Conservation (phyloP, 192 early-diverging fungal species). For the Linnemannia schmuckeri region DNA sequence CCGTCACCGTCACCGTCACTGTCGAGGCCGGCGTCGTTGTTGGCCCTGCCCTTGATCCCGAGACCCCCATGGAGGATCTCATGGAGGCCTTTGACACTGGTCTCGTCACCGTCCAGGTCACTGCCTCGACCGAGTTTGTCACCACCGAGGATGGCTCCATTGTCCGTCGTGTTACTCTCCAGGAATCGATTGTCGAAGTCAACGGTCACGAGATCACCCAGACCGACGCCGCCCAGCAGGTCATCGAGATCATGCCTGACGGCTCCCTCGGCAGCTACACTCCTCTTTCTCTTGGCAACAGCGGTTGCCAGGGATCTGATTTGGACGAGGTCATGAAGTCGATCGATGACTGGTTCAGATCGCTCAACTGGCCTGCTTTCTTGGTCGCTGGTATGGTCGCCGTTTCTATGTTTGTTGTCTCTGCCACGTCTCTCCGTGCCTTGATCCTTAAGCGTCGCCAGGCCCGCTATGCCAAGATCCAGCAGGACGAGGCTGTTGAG, state of each 20-base stretch:
- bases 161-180: slow-evolving; percentile 64
- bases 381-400: slow-evolving; percentile 25
- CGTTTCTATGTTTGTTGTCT: slow-evolving; percentile 32
- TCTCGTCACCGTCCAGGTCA: slow-evolving; percentile 68
- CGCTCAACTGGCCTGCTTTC: slow-evolving; percentile 46
- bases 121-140: slow-evolving; percentile 59
- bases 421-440: slow-evolving; percentile 34
- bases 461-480: slow-evolving; percentile 33
- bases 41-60: slow-evolving; percentile 55
- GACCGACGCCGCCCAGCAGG: slow-evolving; percentile 65
- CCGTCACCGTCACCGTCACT: slow-evolving; percentile 38
- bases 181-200: slow-evolving; percentile 65
- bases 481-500: slow-evolving; percentile 22
- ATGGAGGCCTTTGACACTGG: slow-evolving; percentile 65
- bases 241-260: slow-evolving; percentile 67
- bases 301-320: slow-evolving; percentile 14
- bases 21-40: slow-evolving; percentile 48
- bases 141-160: slow-evolving; percentile 53
- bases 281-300: slow-evolving; percentile 29
- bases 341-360: slow-evolving; percentile 41
- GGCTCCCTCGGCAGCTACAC: slow-evolving; percentile 59
- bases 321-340: slow-evolving; percentile 39
- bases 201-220: slow-evolving; percentile 67
- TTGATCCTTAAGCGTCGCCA: slow-evolving; percentile 40
- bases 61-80: slow-evolving; percentile 58